Base-by-base conservation (phyloP, 106 monocot species). In the Platanthera zijinensis region DNA sequence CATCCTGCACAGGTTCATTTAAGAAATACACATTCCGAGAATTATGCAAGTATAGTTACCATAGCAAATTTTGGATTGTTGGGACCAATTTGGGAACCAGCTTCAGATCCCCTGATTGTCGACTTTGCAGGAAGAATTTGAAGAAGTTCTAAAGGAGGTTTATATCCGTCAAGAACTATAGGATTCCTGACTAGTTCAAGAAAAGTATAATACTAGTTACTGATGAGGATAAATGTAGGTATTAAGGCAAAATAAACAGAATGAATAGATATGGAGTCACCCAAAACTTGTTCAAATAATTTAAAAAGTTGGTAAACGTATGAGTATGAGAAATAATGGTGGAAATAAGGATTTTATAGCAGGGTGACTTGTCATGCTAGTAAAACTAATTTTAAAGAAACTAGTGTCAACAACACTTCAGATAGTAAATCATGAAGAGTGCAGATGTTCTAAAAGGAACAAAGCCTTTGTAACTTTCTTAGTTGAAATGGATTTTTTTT, bases 91-190 rank as follows among this genome's bases (percentile, higher is more conserved):
- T 92, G 94, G 28, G 89, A 74, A 45, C 99, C 99, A 51, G 87
- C 73, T 78, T 94, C 83, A 52, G 89, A 73, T 78, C 84, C 89
- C 78, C 94, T 89, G 46, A 92, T 81, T 61, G 94, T 90, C 54
- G 99, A 94, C 63, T 91, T 89, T 74, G 85, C 64, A 59, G 99
- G 99, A 19, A 99, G 82, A 64, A 99, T 99, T 80, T 94, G 94
- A 80, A 94, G 89, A 75, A 99, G 89, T 69, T 92, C 92, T 45
- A 48, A 78, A 50, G 99, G 90, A 81, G 94, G 89, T 68, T 71
- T 75, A 66, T 99, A 99, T 48, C 59, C 80, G 62, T 99, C 87
- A 49, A 99, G 74, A 59, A 92, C 83, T 79, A 99, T 75, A 15
- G 71, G 62, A 80, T 79, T 94, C 82, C 99, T 99, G 79, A 99